A percentile compares a stretch with the other conserved stretches of the same genome.
phyloP scores from a whole-genome alignment of 2,329 filamentous ascomycete genomes.

The Talaromyces piceae region DNA sequence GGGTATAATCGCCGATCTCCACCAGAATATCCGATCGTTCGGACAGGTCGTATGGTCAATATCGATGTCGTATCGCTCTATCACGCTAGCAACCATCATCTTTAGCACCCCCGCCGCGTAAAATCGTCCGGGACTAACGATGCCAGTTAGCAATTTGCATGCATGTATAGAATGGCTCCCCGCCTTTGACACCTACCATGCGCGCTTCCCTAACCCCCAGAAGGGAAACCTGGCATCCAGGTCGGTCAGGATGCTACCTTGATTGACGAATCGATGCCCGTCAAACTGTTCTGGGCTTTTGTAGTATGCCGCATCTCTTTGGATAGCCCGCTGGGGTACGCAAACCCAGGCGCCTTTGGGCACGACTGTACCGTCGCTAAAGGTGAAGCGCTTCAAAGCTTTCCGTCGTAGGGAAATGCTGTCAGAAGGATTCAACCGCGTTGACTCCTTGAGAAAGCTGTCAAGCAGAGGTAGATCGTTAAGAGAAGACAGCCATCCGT shows the following conservation, averaged over 20 bases:
- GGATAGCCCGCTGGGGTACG: neutral
- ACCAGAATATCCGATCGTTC: neutral
- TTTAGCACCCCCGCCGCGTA: neutral
- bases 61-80: neutral
- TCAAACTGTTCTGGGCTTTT: neutral
- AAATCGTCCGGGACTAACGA: neutral
- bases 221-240: neutral
- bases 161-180: neutral
- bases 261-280: neutral
- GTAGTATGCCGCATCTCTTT: neutral
- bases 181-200: neutral
- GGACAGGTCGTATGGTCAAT: neutral
- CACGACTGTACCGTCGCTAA: neutral
- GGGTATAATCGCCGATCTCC: neutral
- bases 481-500: neutral
- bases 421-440: constrained; percentile 2
- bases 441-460: constrained; percentile 8
- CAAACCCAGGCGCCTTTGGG: constrained; percentile 1
- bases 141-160: neutral
- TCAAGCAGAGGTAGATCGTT: neutral
- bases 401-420: constrained; percentile 3
- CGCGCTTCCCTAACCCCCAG: neutral
- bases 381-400: neutral
- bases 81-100: neutral
- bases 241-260: neutral